Base-by-base conservation (phyloP, 208 protist genomes). In the Tetramitus jugosus region DNA sequence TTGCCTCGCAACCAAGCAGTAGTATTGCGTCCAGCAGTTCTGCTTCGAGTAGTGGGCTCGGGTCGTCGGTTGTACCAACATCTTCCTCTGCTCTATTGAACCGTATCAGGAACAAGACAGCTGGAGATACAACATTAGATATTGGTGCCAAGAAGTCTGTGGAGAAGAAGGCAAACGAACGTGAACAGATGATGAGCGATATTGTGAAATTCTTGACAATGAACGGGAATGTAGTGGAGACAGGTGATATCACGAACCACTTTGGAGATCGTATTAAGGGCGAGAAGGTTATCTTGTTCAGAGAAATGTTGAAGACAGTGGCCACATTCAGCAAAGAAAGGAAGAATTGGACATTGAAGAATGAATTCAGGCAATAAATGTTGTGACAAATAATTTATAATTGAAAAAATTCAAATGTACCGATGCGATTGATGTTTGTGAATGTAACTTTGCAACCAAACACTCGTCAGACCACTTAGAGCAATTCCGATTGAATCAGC, bases 401-500 rank as follows among this genome's bases (percentile, higher is more conserved):
- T 20, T 52, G 6, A 52, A 61, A 61, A 61, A 61, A 26, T 31
- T 61, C 26, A 13, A 61, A 61, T 7, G 4, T 13, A 33, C 29
- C 20, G 53, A 10, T 64, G 29, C 14, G 31, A 40, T 71, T 71
- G 65, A n/a, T 71, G 26, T 6, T 29, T n/a, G 1, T 17, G 17
- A 17, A 71, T 35, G 39, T 40, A 71, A 35, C 39, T 35, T 71
- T 71, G 39, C 10, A 80, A 60, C 42, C 76, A 80, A 8, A 80
- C 68, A 35, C 60, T 42, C 14, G 42, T 31, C 8, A 81, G 33
- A 1, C 67, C 49, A 0, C 67, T 69, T 29, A 76, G 39, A 29
- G 62, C 33, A 46, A 84, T 84, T 64, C 81, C 81, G 23, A 74
- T 39, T 13, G 65, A 23, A 60, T 81, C 72, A 14, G 74, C 71